Conservation (phyloP, 2,329 filamentous ascomycete genomes). For the Falciphora oryzae region DNA sequence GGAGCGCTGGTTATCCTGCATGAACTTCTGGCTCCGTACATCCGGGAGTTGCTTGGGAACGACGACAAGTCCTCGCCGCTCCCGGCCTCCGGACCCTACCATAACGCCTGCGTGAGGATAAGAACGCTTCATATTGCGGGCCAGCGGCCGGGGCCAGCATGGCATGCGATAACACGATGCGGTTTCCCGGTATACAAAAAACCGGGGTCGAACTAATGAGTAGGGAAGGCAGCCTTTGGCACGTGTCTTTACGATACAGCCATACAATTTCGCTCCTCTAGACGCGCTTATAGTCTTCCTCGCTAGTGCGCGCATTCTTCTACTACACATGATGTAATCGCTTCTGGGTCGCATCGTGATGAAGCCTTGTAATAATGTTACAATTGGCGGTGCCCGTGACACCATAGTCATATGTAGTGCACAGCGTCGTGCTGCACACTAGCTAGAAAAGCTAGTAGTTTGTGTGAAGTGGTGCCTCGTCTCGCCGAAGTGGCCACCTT, state of each 20-base stretch:
- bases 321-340: too few relatives aligned
- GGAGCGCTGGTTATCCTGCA: neutral
- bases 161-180: neutral
- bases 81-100: neutral
- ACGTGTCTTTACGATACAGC: too few relatives aligned
- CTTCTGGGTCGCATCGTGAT: too few relatives aligned
- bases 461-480: neutral
- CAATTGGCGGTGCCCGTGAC: neutral
- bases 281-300: too few relatives aligned
- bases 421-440: neutral
- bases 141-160: neutral
- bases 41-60: neutral
- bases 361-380: neutral
- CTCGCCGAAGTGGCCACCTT: neutral
- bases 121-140: constrained; percentile 2
- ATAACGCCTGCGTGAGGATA: neutral
- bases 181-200: neutral
- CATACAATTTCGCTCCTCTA: too few relatives aligned
- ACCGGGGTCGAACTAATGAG: too few relatives aligned
- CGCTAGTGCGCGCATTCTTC: too few relatives aligned
- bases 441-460: neutral
- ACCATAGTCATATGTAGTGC: neutral
- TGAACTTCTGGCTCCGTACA: neutral
- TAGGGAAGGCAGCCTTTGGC: too few relatives aligned
- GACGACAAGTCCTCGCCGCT: neutral